Base-by-base conservation (phyloP, 1,284 basidiomycete species). In the Pholiota adiposa region DNA sequence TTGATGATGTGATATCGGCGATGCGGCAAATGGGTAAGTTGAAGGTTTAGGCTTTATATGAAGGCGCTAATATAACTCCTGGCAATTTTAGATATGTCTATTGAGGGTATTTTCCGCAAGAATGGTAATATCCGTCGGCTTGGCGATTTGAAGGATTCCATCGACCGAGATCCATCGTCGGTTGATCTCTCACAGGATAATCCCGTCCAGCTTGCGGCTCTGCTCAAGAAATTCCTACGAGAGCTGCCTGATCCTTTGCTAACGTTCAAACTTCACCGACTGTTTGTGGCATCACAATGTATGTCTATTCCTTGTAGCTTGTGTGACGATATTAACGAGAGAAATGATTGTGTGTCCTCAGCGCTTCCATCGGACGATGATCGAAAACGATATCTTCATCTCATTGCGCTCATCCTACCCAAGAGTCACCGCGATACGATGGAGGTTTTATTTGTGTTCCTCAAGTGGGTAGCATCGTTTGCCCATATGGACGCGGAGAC, bases 401-500 rank as follows among this genome's bases (percentile, higher is more conserved):
- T 97, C 68, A 82, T 97, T 16, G 90, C 90, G 49, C 81, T 97
- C 59, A 81, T 99, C 3, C 80, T 99, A 67, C 97, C 97, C 14
- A 96, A 94, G 76, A 86, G 88, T 58, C 95, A 99, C 73, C 88
- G 97, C 63, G 97, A 99, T 75, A 98, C 96, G 25, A 88, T 98
- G 86, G 97, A 99, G 76, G 95, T 98, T 50, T 79, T 99, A 46
- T 98, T 98, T 71, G 96, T 98, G 18, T 99, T 99, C 79, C 83
- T 99, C 67, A 97, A 97, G 75, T 99, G 97, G 97, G 97, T 99
- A 1, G 97, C 97, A 4, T 97, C 95, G 4, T 99, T 99, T 75
- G 96, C 97, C 48, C 96, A 99, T 76, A 88, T 97, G 77, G 97
- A 99, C 72, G 96, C 97, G 70, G 95, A 97, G 74, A 98, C 97